Conservation (phyloP, 1,139 yeast genomes). For the Candida sanyaensis region DNA sequence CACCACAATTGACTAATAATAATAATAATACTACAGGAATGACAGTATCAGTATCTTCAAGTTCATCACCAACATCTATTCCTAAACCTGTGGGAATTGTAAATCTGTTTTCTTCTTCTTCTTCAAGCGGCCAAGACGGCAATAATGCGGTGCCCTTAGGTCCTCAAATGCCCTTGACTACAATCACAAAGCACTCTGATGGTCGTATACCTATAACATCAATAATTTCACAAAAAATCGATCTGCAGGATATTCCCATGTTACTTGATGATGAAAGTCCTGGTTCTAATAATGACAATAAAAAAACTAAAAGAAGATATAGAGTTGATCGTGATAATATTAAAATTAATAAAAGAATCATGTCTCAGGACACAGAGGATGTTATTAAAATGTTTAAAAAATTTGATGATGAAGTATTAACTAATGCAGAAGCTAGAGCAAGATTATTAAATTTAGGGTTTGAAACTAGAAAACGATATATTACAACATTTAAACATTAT, state of each 20-base stretch:
- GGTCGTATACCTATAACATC: conserved; percentile 18
- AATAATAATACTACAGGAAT: neutral
- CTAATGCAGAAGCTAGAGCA: conserved; percentile 18
- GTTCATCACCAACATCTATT: neutral
- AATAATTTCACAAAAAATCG: conserved; percentile 20
- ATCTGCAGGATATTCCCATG: conserved; percentile 13
- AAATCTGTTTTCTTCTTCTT: neutral
- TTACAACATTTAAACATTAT: conserved; percentile 19
- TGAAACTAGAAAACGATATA: conserved; percentile 20
- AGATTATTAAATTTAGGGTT: conserved; percentile 17
- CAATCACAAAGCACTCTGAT: neutral
- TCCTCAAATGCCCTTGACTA: neutral
- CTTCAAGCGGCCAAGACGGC: neutral
- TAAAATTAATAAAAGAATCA: conserved; percentile 18
- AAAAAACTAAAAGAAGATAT: conserved; percentile 15
- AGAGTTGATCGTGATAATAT: conserved; percentile 19
- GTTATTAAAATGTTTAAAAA: conserved; percentile 20
- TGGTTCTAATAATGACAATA: conserved; percentile 5
- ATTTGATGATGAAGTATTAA: conserved; percentile 19
- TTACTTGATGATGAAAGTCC: conserved; percentile 8
- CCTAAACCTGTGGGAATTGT: no score
- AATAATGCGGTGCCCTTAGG: neutral
- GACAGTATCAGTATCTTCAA: neutral
- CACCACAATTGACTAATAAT: neutral
- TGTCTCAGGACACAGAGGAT: conserved; percentile 20